These are phyloP conservation scores for Peronospora destructor DNA, from an alignment of 352 stramenopile species.

Conservation along the genomic window DNA sequence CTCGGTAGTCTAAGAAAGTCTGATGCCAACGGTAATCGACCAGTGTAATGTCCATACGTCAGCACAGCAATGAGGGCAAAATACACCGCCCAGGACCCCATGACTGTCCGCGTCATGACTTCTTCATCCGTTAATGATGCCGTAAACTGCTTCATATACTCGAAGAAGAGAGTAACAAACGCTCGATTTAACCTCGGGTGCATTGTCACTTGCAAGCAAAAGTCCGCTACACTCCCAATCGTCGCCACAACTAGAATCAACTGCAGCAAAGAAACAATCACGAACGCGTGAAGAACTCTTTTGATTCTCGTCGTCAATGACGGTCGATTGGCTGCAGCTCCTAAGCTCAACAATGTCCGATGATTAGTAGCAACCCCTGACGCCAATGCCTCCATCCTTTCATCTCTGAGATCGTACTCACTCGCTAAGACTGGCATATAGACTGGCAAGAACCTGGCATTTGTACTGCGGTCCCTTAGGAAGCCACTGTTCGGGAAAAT, in stretches of 20 bases:
- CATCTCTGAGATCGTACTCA: conserved; percentile 42
- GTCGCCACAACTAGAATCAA: conserved; percentile 46
- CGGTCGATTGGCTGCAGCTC: conserved; percentile 17
- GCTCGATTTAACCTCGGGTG: conserved; percentile 58
- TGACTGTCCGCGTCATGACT: conserved; percentile 44
- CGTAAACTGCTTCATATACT: conserved; percentile 57
- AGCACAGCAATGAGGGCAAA: conserved; percentile 34
- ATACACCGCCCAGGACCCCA: conserved; percentile 51
- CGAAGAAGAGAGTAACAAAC: conserved; percentile 61
- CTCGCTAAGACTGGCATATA: conserved; percentile 56
- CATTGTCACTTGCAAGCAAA: conserved; percentile 65
- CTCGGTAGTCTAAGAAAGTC: conserved; percentile 39
- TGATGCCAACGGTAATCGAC: conserved; percentile 43
- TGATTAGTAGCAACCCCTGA: conserved; percentile 32
- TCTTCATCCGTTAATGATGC: conserved; percentile 54
- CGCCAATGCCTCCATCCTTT: conserved; percentile 25
- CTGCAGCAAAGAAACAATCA: conserved; percentile 40
- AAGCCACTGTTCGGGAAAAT: conserved; percentile 33
- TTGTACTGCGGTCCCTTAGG: conserved; percentile 24
- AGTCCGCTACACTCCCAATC: conserved; percentile 59
- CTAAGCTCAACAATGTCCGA: conserved; percentile 42
- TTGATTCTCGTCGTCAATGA: conserved; percentile 18
- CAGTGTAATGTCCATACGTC: conserved; percentile 53
- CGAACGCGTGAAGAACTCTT: conserved; percentile 17
- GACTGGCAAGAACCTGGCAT: conserved; percentile 36